phyloP scores from a whole-genome alignment of 2,329 filamentous ascomycete genomes.

The Talaromyces islandicus region DNA sequence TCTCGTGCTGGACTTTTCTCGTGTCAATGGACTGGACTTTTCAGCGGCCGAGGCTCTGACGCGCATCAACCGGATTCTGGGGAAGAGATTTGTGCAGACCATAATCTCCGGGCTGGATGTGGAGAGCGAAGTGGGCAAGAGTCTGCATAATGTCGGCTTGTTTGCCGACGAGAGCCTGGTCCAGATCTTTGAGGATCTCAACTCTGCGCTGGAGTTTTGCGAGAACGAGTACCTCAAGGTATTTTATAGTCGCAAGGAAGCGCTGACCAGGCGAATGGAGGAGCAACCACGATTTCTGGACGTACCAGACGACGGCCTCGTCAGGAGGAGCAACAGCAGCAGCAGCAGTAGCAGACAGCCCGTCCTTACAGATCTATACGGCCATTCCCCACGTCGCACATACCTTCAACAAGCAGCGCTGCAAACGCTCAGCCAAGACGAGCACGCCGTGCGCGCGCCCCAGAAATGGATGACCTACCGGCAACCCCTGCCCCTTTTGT shows the following conservation, averaged over 20 bases:
- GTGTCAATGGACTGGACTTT: constrained; percentile 91
- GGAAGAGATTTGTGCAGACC: constrained; percentile 70
- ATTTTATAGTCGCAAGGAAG: constrained; percentile 65
- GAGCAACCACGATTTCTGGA: constrained; percentile 16
- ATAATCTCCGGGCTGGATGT: constrained; percentile 78
- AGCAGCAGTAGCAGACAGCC: neutral
- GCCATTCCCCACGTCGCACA: constrained; percentile 72
- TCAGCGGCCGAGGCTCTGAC: constrained; percentile 94
- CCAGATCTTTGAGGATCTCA: constrained; percentile 78
- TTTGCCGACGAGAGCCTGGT: constrained; percentile 69
- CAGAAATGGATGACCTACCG: constrained; percentile 76
- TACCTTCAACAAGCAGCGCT: constrained; percentile 74
- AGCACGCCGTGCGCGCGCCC: constrained; percentile 38
- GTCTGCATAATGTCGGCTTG: constrained; percentile 76
- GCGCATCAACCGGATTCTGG: constrained; percentile 78
- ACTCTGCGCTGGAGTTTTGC: constrained; percentile 87
- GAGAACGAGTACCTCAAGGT: constrained; percentile 89
- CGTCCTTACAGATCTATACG: constrained; percentile 16
- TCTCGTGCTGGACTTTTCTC: constrained; percentile 78
- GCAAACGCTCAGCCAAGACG: constrained; percentile 64
- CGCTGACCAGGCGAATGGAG: constrained; percentile 13
- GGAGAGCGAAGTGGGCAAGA: constrained; percentile 67
- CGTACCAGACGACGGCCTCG: constrained; percentile 19
- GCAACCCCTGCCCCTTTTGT: constrained; percentile 82
- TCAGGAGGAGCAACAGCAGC: too few relatives aligned